phyloP scores from a whole-genome alignment of 768 basidiomycete genomes.

The Mycena sanguinolenta region DNA sequence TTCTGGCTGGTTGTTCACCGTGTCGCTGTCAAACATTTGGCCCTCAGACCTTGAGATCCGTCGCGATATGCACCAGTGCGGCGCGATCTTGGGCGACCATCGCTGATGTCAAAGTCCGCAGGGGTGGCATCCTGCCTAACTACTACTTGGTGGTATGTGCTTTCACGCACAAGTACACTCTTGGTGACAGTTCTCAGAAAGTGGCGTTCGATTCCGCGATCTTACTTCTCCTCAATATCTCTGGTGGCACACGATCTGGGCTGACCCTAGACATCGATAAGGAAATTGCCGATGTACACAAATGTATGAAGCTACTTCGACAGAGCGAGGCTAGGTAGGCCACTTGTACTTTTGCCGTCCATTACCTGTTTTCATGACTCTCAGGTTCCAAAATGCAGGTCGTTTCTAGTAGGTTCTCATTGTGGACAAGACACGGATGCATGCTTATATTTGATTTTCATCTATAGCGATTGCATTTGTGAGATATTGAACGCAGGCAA shows the following conservation, averaged over 20 bases:
- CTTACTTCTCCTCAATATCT: constrained; percentile 59
- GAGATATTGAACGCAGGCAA: constrained; percentile 24
- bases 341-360: background rate
- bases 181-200: constrained; percentile 32
- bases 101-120: constrained; percentile 57
- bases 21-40: too few relatives aligned
- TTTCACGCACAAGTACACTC: background rate
- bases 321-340: constrained; percentile 25
- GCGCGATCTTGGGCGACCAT: constrained; percentile 71
- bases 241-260: constrained; percentile 50
- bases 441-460: background rate
- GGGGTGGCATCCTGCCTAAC: constrained; percentile 39
- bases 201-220: constrained; percentile 57
- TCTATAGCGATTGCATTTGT: constrained; percentile 23
- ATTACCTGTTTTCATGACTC: background rate
- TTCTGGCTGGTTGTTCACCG: background rate
- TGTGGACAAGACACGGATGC: background rate
- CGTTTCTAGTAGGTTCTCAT: constrained; percentile 22
- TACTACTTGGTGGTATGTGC: constrained; percentile 21
- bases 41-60: constrained; percentile 50
- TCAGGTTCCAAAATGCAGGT: constrained; percentile 31
- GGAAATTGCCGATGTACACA: constrained; percentile 55
- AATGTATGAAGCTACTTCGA: constrained; percentile 46
- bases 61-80: constrained; percentile 76
- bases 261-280: constrained; percentile 44